Evolutionary conservation across 176 grass and related monocot species (phyloP), one percentile per base, ranked within the genome.

Genomic region (Juncus inflexus): DNA sequence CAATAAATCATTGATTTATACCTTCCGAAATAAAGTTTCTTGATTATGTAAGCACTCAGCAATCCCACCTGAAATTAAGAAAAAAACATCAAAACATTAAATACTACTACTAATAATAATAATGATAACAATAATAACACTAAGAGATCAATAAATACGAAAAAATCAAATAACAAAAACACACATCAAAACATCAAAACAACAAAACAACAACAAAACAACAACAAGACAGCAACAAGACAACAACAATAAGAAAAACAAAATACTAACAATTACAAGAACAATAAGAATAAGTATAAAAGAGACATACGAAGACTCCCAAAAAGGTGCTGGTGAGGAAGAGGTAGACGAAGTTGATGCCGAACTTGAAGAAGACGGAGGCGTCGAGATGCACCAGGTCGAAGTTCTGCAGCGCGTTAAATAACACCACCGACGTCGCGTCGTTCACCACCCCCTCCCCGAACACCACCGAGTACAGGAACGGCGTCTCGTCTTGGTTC

Each of bases 371-470:
- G 19, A 92, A 52, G 3, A 80, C 60, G 5, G 19, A 55, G 13
- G 16, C n/a, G 28, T 99, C 89, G 40, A 90, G 61, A 0, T 94
- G 83, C 61, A 60, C 79, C 58, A 90, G 80, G 69, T 99, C 95
- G 4, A 99, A 87, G 16, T 87, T 94, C 52, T 94, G 89, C 66
- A 99, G 83, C 3, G 95, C 95, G 45, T 99, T 99, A 76, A 99
- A 99, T 70, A 99, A 86, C 64, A 99, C 95, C 12, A 99, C 81
- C 12, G 95, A 99, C 3, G 89, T 99, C 40, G 95, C 95, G 52
- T 99, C 95, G 35, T 99, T 99, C 10, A 99, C 95, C 55, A 99
- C 95, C 49, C 95, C 95, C 80, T 99, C 95, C 8, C 95, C 95
- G 41, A 99, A 99, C 8, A 99, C 95, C 7, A 99, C 76, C 66